Percentiles rank a stretch among this genome's conserved stretches.
These are phyloP conservation scores for Trichosporon asahii DNA, from an alignment of 1,284 basidiomycete genomes.

Conservation along the genomic window DNA sequence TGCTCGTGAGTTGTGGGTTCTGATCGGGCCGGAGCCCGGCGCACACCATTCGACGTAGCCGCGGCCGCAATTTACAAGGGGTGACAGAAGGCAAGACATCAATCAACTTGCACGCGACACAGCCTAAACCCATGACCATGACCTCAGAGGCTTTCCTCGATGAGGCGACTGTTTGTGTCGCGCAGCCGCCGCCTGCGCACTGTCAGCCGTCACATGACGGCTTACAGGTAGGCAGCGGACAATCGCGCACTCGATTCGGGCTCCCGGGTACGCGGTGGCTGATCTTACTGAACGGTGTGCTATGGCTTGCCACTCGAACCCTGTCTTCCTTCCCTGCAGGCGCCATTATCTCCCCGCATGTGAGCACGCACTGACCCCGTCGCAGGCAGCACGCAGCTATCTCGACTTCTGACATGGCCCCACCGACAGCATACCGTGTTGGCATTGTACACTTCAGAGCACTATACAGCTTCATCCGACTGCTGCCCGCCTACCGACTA, in stretches of 20 bases:
- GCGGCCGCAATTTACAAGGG: background rate
- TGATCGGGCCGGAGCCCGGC: background rate
- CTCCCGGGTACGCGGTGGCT: background rate
- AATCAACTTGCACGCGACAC: background rate
- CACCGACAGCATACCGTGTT: conserved; percentile 43
- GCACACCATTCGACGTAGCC: background rate
- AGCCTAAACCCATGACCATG: background rate
- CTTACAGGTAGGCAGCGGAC: background rate
- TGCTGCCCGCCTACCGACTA: conserved; percentile 45
- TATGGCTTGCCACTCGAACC: background rate
- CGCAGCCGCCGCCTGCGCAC: background rate
- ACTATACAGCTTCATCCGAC: conserved; percentile 42
- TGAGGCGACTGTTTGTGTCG: background rate
- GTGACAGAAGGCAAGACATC: background rate
- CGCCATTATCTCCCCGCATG: conserved; percentile 15
- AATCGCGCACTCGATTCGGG: background rate
- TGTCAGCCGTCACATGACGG: background rate
- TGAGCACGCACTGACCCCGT: conserved; percentile 5
- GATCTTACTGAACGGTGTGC: background rate
- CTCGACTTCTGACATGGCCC: conserved; percentile 31
- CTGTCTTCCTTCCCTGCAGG: background rate
- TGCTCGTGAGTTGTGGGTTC: conserved; percentile 33
- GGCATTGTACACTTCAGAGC: conserved; percentile 50
- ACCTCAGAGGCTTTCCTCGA: background rate
- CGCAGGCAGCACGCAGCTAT: background rate